Evolutionary conservation across 176 grass and related monocot species (phyloP), one percentile per base, ranked within the genome.

Genomic region (Saccharum officinarum): DNA sequence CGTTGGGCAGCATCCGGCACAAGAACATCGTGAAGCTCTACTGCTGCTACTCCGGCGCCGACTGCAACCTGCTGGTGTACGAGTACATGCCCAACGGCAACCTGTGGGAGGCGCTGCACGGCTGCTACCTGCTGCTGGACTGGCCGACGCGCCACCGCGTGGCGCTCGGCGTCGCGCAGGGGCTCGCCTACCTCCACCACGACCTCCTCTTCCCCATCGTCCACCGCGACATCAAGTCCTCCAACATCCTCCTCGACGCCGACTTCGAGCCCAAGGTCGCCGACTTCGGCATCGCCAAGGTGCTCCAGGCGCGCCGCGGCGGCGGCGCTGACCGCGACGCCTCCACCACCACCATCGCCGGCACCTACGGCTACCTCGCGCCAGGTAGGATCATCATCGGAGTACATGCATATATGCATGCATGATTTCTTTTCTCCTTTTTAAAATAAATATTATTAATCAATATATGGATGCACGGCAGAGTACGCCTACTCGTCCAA

Each of bases 11-110:
- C 90, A 97, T 99, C 62, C 80, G 94, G 49, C 97, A 99, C 84
- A 99, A 99, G 93, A 99, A 99, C 94, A 97, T 99, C 50, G 90
- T 99, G 6, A 99, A 99, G 89, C 91, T 99, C 45, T 96, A 96
- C 85, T 96, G 97, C 85, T 99, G 93, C 92, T 99, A 93, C 92
- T 86, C 97, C 2, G 84, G 94, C 81, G 69, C 78, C 16, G 86
- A 96, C 25, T 83, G 84, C 89, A 98, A 98, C 83, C 87, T 98
- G 59, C 84, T 98, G 57, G 95, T 98, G 23, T 98, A 98, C 40
- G 93, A 98, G 89, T 98, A 98, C 89, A 98, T 98, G 95, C 91
- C 91, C 59, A 98, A 98, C 54, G 95, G 95, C 62, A 98, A 96
- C 84, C 90, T 98, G 1, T 96, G 91, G 93, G 97, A 96, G 66